phyloP scores from a whole-genome alignment of 2,329 filamentous ascomycete genomes.

The Clonostachys sp. region DNA sequence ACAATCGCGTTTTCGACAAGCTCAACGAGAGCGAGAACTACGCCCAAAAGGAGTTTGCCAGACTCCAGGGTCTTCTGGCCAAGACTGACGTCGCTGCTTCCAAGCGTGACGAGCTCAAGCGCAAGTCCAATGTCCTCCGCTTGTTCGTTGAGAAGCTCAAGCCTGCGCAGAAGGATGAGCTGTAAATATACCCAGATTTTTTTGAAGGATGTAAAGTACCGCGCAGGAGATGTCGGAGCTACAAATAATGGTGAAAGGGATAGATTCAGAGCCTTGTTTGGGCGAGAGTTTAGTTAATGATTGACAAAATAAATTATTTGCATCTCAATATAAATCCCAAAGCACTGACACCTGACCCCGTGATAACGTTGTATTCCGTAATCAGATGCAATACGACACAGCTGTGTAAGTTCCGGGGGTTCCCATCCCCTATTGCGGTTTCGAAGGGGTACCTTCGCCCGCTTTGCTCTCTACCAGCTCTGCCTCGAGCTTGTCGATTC shows the following conservation, averaged over 20 bases:
- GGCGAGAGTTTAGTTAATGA: background rate
- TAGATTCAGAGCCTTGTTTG: too few species aligned
- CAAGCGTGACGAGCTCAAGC: constrained; percentile 85
- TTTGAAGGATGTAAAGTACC: constrained; percentile 12
- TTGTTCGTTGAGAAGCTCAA: constrained; percentile 65
- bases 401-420: too few species aligned
- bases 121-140: constrained; percentile 82
- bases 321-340: too few species aligned
- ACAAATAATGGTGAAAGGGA: background rate
- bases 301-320: background rate
- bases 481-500: constrained; percentile 78
- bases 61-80: constrained; percentile 73
- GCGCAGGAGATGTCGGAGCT: background rate
- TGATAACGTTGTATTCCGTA: too few species aligned
- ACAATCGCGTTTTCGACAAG: constrained; percentile 87
- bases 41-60: constrained; percentile 77
- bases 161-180: constrained; percentile 61
- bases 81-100: constrained; percentile 81
- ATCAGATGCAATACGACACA: too few species aligned
- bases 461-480: constrained; percentile 57
- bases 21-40: constrained; percentile 72
- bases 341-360: too few species aligned
- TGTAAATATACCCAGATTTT: constrained; percentile 41
- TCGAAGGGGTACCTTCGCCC: constrained; percentile 30
- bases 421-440: constrained; percentile 13